A percentile compares a stretch with the other conserved stretches of the same genome.
Evolutionary conservation across 129 eudicot species (phyloP).

Genomic region (Chrysanthemum seticuspe): DNA sequence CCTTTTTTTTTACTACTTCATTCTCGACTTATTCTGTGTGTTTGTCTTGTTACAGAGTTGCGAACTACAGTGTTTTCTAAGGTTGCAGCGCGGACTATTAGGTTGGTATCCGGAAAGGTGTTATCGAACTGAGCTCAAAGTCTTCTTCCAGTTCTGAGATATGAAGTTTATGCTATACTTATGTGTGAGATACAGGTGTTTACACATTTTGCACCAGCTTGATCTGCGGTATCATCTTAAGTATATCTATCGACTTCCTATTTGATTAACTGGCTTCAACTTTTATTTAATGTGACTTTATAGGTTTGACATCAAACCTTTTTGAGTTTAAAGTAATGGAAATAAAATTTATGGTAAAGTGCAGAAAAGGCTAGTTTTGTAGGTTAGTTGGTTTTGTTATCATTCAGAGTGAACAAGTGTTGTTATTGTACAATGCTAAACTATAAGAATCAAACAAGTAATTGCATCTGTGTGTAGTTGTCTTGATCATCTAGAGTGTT

Average conservation of each 20-base stretch:
- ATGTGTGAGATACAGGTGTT: slow-evolving; percentile 69
- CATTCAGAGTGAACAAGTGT: too few relatives aligned
- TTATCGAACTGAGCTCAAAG: slow-evolving; percentile 4
- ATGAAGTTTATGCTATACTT: slow-evolving; percentile 14
- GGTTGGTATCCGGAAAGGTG: slow-evolving; percentile 91
- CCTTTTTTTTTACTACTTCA: too few relatives aligned
- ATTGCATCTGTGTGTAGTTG: neutral
- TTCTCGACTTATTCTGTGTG: slow-evolving; percentile 19
- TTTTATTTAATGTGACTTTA: slow-evolving; percentile 1
- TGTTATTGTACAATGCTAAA: too few relatives aligned
- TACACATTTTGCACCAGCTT: slow-evolving; percentile 86
- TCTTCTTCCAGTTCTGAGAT: neutral
- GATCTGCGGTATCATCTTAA: slow-evolving; percentile 82
- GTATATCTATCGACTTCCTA: slow-evolving; percentile 38
- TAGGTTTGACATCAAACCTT: neutral
- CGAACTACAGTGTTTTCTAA: slow-evolving; percentile 96
- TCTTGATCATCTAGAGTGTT: neutral
- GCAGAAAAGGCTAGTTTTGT: neutral
- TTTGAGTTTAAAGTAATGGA: neutral
- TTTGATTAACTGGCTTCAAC: slow-evolving; percentile 4
- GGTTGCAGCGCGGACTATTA: slow-evolving; percentile 89
- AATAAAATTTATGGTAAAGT: neutral
- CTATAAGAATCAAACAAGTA: neutral
- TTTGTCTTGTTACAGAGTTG: slow-evolving; percentile 53
- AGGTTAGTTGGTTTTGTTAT: too few relatives aligned